Evolutionary conservation across 2,329 filamentous ascomycete species (phyloP).

Genomic region (Pezicula neosporulosa): DNA sequence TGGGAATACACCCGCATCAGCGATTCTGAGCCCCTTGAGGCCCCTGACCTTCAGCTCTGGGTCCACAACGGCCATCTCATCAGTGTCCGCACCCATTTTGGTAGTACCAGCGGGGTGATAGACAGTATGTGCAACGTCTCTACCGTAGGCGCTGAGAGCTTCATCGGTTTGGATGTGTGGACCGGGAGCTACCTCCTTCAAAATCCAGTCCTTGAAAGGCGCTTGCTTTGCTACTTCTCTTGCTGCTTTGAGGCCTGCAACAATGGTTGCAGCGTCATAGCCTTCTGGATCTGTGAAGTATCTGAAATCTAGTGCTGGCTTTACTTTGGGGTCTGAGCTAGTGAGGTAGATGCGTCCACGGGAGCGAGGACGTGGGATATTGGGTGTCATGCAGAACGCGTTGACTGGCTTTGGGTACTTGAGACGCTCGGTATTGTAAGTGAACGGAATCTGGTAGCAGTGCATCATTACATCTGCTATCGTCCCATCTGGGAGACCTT

Average conservation of each 20-base stretch:
- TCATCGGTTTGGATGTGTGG: constrained; percentile 64
- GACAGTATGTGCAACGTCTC: constrained; percentile 79
- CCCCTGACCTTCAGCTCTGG: constrained; percentile 68
- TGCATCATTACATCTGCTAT: constrained; percentile 93
- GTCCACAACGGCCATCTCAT: constrained; percentile 78
- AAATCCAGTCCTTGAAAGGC: constrained; percentile 38
- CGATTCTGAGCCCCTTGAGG: constrained; percentile 71
- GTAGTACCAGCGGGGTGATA: constrained; percentile 89
- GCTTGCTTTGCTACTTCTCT: constrained; percentile 30
- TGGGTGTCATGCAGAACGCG: constrained; percentile 51
- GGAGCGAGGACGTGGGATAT: constrained; percentile 59
- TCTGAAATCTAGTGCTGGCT: constrained; percentile 50
- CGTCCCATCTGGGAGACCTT: constrained; percentile 58
- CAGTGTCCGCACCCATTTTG: constrained; percentile 76
- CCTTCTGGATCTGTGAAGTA: constrained; percentile 55
- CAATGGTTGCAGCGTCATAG: constrained; percentile 45
- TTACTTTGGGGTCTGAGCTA: constrained; percentile 35
- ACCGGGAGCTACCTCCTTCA: constrained; percentile 33
- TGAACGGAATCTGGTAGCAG: constrained; percentile 94
- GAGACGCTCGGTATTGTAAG: constrained; percentile 77
- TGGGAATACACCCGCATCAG: constrained; percentile 85
- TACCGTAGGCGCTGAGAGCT: constrained; percentile 76
- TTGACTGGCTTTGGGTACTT: constrained; percentile 56
- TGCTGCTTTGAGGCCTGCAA: constrained; percentile 33
- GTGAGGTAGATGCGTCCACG: constrained; percentile 57